Base-by-base conservation (phyloP, 108 stramenopile species). In the Fragilaria radians region DNA sequence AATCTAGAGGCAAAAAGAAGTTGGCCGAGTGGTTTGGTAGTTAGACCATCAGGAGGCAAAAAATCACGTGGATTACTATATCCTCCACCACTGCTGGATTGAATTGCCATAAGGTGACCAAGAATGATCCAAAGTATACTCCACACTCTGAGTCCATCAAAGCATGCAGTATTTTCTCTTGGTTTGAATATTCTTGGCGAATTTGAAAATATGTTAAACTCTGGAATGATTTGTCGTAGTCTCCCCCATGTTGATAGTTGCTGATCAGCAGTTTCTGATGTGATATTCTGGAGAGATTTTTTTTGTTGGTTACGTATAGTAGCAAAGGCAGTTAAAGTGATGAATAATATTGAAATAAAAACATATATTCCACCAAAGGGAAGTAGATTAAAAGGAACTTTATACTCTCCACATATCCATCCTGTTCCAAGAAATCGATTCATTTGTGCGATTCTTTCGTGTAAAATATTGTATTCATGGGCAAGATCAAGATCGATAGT, bases 61-160 rank as follows among this genome's bases (percentile, higher is more conserved):
- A 82, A 64, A 17, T 52, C 66, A 1, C 42, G 32, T 4, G 81
- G 76, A 56, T 82, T 82, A 52, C 62, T 47, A 52, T 72, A 82
- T 0, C 80, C 80, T 28, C 63, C 72, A 11, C 73, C 81, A 3
- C 52, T 63, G 23, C 59, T 61, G 24, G 65, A 62, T 61, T 67
- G 60, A 11, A 82, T 77, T 24, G 81, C 81, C 66, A 82, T 63
- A 1, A 62, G 47, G 32, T 82, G 81, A 32, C 76, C 81, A 0
- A 66, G 25, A 31, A 82, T 67, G 28, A 82, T 63, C 81, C 81
- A 82, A 0, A 74, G 33, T 5, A 82, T 70, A 46, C 73, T 74
- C 5, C 58, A 54, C 5, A 74, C 69, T 48, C 69, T 52, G 3
- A 82, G 57, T 18, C 81, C 81, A 46, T 82, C 76, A 0, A 82